phyloP scores from a whole-genome alignment of 176 grass and related monocot species.

The Leersia perrieri region DNA sequence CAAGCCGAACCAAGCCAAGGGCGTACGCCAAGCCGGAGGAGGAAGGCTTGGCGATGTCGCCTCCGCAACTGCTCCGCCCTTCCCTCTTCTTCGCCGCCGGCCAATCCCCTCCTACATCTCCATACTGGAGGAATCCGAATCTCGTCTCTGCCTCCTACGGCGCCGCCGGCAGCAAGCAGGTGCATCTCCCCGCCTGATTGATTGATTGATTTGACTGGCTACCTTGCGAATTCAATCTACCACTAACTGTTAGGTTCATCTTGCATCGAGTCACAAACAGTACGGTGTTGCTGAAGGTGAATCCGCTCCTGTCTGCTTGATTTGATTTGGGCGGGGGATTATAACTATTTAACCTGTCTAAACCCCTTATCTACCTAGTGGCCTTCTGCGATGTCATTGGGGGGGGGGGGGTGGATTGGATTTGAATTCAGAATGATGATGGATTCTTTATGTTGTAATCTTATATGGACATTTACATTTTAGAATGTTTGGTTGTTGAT shows the following conservation, averaged over 20 bases:
- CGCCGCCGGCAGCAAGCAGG: conserved; percentile 32
- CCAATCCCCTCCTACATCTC: background rate
- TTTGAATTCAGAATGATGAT: background rate
- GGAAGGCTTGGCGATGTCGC: conserved; percentile 9
- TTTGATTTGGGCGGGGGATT: background rate
- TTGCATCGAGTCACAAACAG: background rate
- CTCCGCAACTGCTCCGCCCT: conserved; percentile 12
- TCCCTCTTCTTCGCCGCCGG: background rate
- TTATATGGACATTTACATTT: background rate
- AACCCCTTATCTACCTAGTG: background rate
- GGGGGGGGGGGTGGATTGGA: too few species aligned
- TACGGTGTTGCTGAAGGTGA: background rate
- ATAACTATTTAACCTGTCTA: background rate
- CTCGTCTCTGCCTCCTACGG: background rate
- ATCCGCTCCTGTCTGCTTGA: background rate
- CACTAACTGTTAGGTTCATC: background rate
- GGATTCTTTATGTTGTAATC: background rate
- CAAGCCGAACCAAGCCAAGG: background rate
- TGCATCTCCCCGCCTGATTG: background rate
- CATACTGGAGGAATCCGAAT: background rate
- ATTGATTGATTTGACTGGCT: background rate
- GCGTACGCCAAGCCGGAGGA: background rate
- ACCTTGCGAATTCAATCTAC: background rate
- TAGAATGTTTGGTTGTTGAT: background rate
- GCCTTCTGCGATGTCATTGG: background rate